Base-by-base conservation (phyloP, 1,284 basidiomycete species). In the Omphalotus olearius region DNA sequence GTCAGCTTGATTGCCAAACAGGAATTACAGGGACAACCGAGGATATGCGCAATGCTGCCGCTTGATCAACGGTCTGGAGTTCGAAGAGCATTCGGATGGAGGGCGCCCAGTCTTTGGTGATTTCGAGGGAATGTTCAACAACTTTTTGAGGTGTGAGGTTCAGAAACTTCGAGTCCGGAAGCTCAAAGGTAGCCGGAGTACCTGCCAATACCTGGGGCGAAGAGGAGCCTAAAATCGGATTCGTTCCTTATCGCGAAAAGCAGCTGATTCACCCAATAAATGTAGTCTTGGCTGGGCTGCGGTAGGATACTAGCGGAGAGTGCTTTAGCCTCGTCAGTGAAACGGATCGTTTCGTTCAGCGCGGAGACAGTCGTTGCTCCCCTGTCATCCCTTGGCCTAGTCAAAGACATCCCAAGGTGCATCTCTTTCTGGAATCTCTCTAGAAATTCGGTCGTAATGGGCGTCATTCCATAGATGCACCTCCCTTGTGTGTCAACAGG, bases 381-480 rank as follows among this genome's bases (percentile, higher is more conserved):
- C 25, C 38, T 40, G 36, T 40, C 47, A 20, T 48, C 47, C 7
- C 18, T n/a, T n/a, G n/a, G n/a, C n/a, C n/a, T 40, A 26, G 47
- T 48, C 47, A 48, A 17, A 23, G 47, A 48, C 47, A 48, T 48
- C 47, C 47, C 39, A 26, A 9, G 1, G 7, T 48, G 47, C 37
- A 48, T 23, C 40, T 48, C 47, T 20, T 48, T 48, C 4, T 37
- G 47, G 16, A 48, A 41, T 26, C 28, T 39, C 13, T 30, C 47
- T 14, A 48, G n/a, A n/a, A 48, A 16, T 14, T 48, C 14, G 9
- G 37, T 36, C 1, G 47, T 48, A 26, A 48, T 48, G 33, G 38
- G 47, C 30, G 47, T 48, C 25, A 41, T 48, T 1, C 47, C 47
- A 16, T 48, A 48, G n/a, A 48, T 48, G 17, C 17, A 23, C 20